Conservation (phyloP, 2,329 filamentous ascomycete genomes). For the Thielaviopsis euricoi region DNA sequence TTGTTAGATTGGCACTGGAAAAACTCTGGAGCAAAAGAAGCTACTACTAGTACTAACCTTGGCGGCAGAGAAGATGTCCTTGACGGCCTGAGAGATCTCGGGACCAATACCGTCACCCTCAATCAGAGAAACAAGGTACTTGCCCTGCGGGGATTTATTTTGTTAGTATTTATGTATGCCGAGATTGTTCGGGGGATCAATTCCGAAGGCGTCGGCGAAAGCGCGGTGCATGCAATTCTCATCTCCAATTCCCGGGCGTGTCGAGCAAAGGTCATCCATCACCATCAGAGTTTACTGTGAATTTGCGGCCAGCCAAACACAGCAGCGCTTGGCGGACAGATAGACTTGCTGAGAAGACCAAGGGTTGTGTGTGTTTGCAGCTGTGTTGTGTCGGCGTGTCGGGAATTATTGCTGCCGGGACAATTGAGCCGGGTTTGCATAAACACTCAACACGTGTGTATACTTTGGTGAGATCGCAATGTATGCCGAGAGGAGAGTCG, state of each 20-base stretch:
- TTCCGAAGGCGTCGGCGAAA: too few relatives aligned
- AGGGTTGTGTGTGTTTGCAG: background rate
- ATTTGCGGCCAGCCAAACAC: background rate
- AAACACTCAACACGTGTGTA: too few relatives aligned
- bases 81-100: constrained; percentile 93
- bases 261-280: too few relatives aligned
- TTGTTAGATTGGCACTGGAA: constrained; percentile 12
- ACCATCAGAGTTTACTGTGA: too few relatives aligned
- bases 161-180: constrained; percentile 3
- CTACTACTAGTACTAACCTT: constrained; percentile 60
- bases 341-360: background rate
- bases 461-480: too few relatives aligned
- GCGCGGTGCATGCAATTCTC: too few relatives aligned
- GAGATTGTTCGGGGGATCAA: too few relatives aligned
- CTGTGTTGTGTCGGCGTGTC: background rate
- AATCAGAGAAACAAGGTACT: constrained; percentile 90
- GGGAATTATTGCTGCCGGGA: too few relatives aligned
- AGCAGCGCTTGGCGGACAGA: constrained; percentile 1
- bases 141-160: constrained; percentile 43
- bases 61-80: constrained; percentile 94
- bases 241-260: too few relatives aligned
- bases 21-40: constrained; percentile 2
- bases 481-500: too few relatives aligned
- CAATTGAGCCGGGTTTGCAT: background rate
- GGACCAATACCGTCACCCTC: constrained; percentile 98